Base-by-base conservation (phyloP, 2,329 filamentous ascomycete genomes). In the Aspergillus ochraceoroseus region DNA sequence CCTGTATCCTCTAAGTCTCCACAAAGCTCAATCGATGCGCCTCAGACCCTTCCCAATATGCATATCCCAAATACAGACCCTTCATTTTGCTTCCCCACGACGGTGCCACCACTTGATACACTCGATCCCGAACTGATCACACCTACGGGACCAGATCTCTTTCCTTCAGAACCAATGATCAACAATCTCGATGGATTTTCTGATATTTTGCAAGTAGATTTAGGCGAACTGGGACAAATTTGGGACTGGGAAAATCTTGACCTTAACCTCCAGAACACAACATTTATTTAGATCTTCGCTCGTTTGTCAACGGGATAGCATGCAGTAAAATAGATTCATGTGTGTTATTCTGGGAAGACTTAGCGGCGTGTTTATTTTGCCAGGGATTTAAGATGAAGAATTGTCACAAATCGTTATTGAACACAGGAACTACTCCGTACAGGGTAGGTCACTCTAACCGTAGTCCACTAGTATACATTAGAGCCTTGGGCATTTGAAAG, bases 191-290 rank as follows among this genome's bases (percentile, higher is more conserved):
- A n/a, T 5, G 36, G n/a, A 7, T 9, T 44, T 1, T 12, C 31
- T 2, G 18, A 46, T 17, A 22, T 54, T 19, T 43, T 35, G 6
- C 38, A 49, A 34, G 6, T 56, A 25, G 55, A 61, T 30, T 34
- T 56, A 25, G 56, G 55, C 3, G 54, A 54, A 11, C 36, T 61
- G 13, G 39, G 48, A 32, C 46, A 57, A 28, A 53, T 61, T 7
- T 59, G 56, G 57, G 54, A 59, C 26, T 58, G 52, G 56, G 47
- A 48, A 19, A 46, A 49, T 17, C 47, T 59, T 26, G 51, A 57
- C 27, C 27, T 58, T 11, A 20, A 43, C 27, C 32, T 44, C 12
- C 32, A 25, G 4, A 23, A 15, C 12, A n/a, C 5, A n/a, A 11
- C 15, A 15, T 38, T 31, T 17, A 7, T 18, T 9, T 31, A 31